phyloP scores from a whole-genome alignment of 768 basidiomycete genomes.

The Boletus pseudo-olivaceus region DNA sequence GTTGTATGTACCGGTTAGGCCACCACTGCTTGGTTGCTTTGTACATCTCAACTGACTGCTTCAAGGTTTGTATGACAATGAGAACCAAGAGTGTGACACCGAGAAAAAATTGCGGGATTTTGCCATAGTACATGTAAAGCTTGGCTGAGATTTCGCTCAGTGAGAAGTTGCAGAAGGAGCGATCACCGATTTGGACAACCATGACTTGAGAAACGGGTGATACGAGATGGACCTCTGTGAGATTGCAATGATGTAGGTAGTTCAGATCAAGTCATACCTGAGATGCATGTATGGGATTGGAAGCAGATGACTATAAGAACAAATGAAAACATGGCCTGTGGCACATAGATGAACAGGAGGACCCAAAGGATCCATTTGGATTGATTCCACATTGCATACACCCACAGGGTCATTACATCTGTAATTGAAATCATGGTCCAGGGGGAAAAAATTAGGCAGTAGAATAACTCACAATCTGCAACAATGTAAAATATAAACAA shows the following conservation, averaged over 20 bases:
- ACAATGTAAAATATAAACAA: not conserved
- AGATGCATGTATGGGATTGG: not conserved
- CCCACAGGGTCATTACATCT: not conserved
- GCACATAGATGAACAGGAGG: not conserved
- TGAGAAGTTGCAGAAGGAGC: not conserved
- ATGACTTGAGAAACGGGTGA: not conserved
- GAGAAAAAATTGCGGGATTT: not conserved
- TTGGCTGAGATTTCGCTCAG: accelerated
- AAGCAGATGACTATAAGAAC: not conserved
- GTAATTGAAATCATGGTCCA: not conserved
- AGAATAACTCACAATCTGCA: not conserved
- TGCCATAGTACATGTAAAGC: not conserved
- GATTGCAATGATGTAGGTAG: not conserved
- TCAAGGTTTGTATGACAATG: not conserved
- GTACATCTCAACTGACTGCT: not conserved
- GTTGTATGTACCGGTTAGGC: too few species aligned
- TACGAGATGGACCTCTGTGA: not conserved
- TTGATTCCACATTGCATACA: not conserved
- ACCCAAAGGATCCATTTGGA: not conserved
- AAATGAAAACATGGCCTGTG: not conserved
- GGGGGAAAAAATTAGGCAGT: not conserved
- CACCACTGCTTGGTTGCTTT: too few species aligned
- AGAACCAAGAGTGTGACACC: not conserved
- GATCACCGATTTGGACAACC: not conserved
- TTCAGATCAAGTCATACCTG: not conserved